phyloP scores from a whole-genome alignment of 495 filamentous ascomycete species.

The Trichocladium uniseriatum region DNA sequence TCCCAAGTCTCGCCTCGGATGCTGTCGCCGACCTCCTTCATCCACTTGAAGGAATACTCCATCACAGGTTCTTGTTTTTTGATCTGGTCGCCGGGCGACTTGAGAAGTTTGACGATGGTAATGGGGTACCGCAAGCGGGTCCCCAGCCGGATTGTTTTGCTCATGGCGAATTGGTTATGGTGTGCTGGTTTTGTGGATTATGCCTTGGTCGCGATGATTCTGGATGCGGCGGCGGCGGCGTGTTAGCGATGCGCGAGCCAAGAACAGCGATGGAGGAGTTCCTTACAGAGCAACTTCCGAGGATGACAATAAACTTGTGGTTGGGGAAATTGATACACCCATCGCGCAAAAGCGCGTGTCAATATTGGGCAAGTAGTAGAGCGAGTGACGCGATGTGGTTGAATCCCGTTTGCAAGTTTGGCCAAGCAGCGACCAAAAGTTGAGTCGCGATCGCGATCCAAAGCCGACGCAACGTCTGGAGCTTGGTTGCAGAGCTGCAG shows the following conservation, averaged over 20 bases:
- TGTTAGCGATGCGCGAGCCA: neutral
- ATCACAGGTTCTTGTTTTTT: slow-evolving; percentile 66
- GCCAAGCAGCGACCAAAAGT: neutral
- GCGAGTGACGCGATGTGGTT: no score
- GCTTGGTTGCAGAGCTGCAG: neutral
- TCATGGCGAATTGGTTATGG: slow-evolving; percentile 12
- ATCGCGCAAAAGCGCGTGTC: slow-evolving; percentile 26
- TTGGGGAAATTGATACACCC: slow-evolving; percentile 15
- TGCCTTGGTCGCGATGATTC: neutral
- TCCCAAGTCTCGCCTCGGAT: slow-evolving; percentile 51
- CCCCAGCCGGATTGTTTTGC: slow-evolving; percentile 41
- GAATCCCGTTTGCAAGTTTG: neutral
- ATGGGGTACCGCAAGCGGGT: slow-evolving; percentile 79
- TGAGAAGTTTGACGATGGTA: slow-evolving; percentile 80
- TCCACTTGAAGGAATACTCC: slow-evolving; percentile 72
- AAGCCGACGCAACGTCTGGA: neutral
- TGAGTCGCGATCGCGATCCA: neutral
- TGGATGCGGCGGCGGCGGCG: neutral
- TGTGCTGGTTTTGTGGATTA: neutral
- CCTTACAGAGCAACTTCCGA: slow-evolving; percentile 19
- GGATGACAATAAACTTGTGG: slow-evolving; percentile 4
- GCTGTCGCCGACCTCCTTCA: slow-evolving; percentile 63
- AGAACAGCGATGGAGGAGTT: neutral
- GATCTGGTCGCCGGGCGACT: slow-evolving; percentile 63
- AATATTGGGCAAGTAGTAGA: neutral